Evolutionary conservation across 164 flowering plant genomes (phyloP).

Genomic region (Vitis vinifera): DNA sequence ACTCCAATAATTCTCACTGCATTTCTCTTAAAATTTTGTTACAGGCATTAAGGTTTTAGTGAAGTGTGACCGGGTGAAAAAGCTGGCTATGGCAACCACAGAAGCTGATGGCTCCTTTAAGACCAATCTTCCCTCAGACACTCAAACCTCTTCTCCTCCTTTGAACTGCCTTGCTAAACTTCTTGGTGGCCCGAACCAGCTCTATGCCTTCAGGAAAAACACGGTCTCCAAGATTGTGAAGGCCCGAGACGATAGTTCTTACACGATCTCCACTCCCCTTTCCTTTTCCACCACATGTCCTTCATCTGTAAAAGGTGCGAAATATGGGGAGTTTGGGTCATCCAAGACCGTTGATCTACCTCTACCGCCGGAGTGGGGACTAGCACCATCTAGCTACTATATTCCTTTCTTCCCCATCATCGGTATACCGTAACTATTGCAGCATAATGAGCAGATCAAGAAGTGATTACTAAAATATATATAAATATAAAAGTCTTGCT

Average conservation of each 20-base stretch:
- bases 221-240: slow-evolving; percentile 34
- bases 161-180: slow-evolving; percentile 56
- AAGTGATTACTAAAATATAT: neutral
- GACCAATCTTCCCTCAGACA: slow-evolving; percentile 33
- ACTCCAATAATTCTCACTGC: neutral
- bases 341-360: slow-evolving; percentile 69
- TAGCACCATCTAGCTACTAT: slow-evolving; percentile 73
- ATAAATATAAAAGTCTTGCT: neutral
- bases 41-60: slow-evolving; percentile 53
- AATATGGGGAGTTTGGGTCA: slow-evolving; percentile 29
- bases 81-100: slow-evolving; percentile 38
- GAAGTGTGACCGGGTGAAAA: slow-evolving; percentile 54
- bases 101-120: slow-evolving; percentile 45
- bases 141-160: slow-evolving; percentile 13
- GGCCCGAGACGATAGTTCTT: slow-evolving; percentile 20
- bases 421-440: slow-evolving; percentile 54
- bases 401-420: slow-evolving; percentile 64
- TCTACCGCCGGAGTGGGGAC: slow-evolving; percentile 73
- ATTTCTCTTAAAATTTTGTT: neutral
- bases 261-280: slow-evolving; percentile 50
- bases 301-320: slow-evolving; percentile 1
- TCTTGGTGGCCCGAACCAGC: slow-evolving; percentile 54
- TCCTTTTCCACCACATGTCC: slow-evolving; percentile 45
- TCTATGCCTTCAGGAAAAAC: slow-evolving; percentile 36
- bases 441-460: neutral